These are phyloP conservation scores for Emergomyces africanus DNA, from an alignment of 2,329 filamentous ascomycete genomes.

Conservation along the genomic window DNA sequence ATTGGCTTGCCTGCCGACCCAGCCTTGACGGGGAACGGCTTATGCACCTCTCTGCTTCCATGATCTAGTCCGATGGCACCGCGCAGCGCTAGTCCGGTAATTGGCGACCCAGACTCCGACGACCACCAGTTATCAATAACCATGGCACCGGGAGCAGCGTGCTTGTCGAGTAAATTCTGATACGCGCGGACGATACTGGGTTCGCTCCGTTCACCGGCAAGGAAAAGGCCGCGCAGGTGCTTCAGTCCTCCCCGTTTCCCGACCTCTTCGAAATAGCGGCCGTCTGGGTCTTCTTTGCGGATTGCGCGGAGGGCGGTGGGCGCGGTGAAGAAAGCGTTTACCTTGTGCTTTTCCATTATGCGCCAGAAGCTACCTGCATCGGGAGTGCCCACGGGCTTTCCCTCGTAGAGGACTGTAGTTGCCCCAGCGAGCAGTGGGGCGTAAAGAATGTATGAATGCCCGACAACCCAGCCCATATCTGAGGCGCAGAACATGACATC, in stretches of 20 bases:
- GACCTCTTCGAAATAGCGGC: slow-evolving; percentile 48
- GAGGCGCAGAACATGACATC: slow-evolving; percentile 71
- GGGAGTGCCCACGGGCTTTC: slow-evolving; percentile 84
- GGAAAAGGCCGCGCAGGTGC: slow-evolving; percentile 60
- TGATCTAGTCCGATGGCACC: slow-evolving; percentile 48
- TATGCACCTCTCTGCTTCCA: slow-evolving; percentile 23
- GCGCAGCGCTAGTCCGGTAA: slow-evolving; percentile 51
- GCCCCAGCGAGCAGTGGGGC: slow-evolving; percentile 75
- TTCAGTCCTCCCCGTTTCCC: slow-evolving; percentile 60
- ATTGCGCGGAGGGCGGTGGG: slow-evolving; percentile 81
- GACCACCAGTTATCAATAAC: slow-evolving; percentile 67
- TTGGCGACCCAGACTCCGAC: slow-evolving; percentile 56
- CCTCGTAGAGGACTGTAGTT: slow-evolving; percentile 79
- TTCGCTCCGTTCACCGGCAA: slow-evolving; percentile 82
- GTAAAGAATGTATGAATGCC: slow-evolving; percentile 79
- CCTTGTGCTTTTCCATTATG: slow-evolving; percentile 70
- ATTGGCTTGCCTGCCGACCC: slow-evolving; percentile 84
- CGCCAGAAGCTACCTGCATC: slow-evolving; percentile 83
- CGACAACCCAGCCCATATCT: slow-evolving; percentile 89
- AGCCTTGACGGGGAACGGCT: slow-evolving; percentile 55
- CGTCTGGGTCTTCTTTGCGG: slow-evolving; percentile 69
- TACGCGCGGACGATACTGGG: slow-evolving; percentile 75
- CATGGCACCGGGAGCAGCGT: slow-evolving; percentile 50
- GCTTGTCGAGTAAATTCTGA: slow-evolving; percentile 54
- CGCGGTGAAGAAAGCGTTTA: slow-evolving; percentile 74